Evolutionary conservation across 139 green algal genomes (phyloP), one percentile per base, ranked within the genome.

Genomic region (Nannochloris sp.): DNA sequence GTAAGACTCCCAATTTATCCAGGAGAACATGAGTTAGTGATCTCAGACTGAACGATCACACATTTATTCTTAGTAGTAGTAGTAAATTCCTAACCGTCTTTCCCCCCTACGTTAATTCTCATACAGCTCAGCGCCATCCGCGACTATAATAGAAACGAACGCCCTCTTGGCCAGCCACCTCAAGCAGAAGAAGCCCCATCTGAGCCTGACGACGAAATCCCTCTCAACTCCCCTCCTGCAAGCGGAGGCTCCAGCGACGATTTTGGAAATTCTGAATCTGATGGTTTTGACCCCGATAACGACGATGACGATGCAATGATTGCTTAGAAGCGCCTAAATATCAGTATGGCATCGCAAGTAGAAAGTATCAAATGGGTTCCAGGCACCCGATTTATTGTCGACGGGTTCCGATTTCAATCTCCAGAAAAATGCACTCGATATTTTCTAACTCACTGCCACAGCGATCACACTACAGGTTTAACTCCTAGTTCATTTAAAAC

Each of bases 381-480:
- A 6, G 74, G 72, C 13, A 83, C 74, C 3, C 9, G 27, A 12
- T 84, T 91, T 34, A 63, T 90, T 4, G 85, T 85, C 8, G 81
- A 85, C 34, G 75, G 71, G 25, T 83, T 85, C 65, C 33, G 33
- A 1, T 78, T 85, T 25, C 72, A 73, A 27, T 39, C 62, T 87
- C 3, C 74, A 84, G 78, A 36, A 82, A 85, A 51, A 38, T 15
- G 2, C 81, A 81, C 55, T 31, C 55, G 2, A 67, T 90, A 89
- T 76, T 89, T 92, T 54, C 78, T 93, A 2, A 90, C 87, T 0
- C 87, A 93, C 60, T 80, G 64, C n/a, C 87, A 93, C 55, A 71
- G 58, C 2, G 87, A 93, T 70, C 87, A 93, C 73, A 90, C 81
- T 2, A 86, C 74, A 14, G 86, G 85, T 10, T 67, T 92, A 9